A percentile compares a stretch with the other conserved stretches of the same genome.
Conservation (phyloP, 2,329 filamentous ascomycete genomes). For the Pezicula carpinea region DNA sequence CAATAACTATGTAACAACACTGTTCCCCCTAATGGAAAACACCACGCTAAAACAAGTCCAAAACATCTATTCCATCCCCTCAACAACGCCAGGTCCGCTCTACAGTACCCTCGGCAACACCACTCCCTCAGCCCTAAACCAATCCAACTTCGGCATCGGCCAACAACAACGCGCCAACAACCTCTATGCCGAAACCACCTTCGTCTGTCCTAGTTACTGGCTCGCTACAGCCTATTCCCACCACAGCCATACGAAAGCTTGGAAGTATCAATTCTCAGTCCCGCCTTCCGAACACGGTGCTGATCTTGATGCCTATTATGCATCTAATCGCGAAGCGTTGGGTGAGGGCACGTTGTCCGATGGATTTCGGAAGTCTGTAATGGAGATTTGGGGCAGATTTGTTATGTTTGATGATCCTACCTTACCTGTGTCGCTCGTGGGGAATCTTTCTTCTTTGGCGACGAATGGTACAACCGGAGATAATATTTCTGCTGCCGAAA, state of each 20-base stretch:
- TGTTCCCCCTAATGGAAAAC: conserved; percentile 36
- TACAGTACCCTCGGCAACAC: conserved; percentile 30
- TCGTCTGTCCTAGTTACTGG: conserved; percentile 50
- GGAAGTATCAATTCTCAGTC: conserved; percentile 41
- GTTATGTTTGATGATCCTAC: conserved; percentile 10
- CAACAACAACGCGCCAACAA: conserved; percentile 46
- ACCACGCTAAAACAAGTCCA: conserved; percentile 30
- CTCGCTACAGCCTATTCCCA: conserved; percentile 39
- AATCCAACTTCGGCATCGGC: conserved; percentile 38
- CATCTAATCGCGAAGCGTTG: conserved; percentile 12
- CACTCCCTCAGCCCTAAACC: conserved; percentile 37
- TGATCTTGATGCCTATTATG: conserved; percentile 31
- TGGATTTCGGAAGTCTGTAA: conserved; percentile 6
- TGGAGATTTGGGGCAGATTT: conserved; percentile 15
- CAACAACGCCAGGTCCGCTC: conserved; percentile 15
- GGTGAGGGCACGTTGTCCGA: conserved; percentile 6
- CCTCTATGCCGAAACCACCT: conserved; percentile 47
- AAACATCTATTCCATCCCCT: conserved; percentile 17
- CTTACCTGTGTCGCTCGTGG: neutral
- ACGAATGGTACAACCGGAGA: conserved; percentile 8
- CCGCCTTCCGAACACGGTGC: conserved; percentile 30
- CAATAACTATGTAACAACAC: conserved; percentile 32
- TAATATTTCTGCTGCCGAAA: conserved; percentile 3
- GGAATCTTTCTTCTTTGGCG: conserved; percentile 1
- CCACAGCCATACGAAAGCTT: conserved; percentile 25